Percentiles rank a stretch among this genome's conserved stretches.
Evolutionary conservation across 305 asterid genomes (phyloP).

Genomic region (Plantago coronopus): DNA sequence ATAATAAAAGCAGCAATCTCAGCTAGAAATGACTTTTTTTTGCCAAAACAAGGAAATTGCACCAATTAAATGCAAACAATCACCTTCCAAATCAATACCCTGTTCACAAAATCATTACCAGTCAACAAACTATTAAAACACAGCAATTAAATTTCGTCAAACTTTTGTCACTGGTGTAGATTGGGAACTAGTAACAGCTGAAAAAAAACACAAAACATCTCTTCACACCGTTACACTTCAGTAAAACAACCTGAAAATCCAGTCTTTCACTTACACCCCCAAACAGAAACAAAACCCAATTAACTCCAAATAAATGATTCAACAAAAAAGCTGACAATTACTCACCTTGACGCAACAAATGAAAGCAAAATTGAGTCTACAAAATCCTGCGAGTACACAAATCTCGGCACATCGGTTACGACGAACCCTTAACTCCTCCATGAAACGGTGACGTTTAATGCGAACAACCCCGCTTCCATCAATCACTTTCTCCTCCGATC

Average conservation of each 20-base stretch:
- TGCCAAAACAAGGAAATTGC: conserved; percentile 24
- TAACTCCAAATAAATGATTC: not conserved
- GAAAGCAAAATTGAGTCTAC: conserved; percentile 29
- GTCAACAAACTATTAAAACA: not conserved
- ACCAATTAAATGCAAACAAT: conserved; percentile 13
- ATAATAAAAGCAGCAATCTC: conserved; percentile 14
- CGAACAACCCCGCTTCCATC: conserved; percentile 43
- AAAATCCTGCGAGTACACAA: conserved; percentile 31
- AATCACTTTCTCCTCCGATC: conserved; percentile 47
- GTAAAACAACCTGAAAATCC: conserved; percentile 1
- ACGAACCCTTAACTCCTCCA: conserved; percentile 78
- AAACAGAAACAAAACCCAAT: not conserved
- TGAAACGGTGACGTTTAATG: conserved; percentile 43
- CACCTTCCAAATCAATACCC: conserved; percentile 19
- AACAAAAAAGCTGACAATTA: no score
- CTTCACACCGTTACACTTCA: conserved; percentile 16
- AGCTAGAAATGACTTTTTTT: not conserved
- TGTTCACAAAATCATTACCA: conserved; percentile 20
- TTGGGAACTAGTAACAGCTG: not conserved
- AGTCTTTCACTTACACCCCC: conserved; percentile 1
- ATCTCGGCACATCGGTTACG: conserved; percentile 47
- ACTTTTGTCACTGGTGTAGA: not conserved
- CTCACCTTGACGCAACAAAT: conserved; percentile 30
- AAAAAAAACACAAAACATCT: not conserved
- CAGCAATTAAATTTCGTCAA: conserved; percentile 1